Conservation (phyloP, 2,329 filamentous ascomycete genomes). For the Botrytis hyacinthi region DNA sequence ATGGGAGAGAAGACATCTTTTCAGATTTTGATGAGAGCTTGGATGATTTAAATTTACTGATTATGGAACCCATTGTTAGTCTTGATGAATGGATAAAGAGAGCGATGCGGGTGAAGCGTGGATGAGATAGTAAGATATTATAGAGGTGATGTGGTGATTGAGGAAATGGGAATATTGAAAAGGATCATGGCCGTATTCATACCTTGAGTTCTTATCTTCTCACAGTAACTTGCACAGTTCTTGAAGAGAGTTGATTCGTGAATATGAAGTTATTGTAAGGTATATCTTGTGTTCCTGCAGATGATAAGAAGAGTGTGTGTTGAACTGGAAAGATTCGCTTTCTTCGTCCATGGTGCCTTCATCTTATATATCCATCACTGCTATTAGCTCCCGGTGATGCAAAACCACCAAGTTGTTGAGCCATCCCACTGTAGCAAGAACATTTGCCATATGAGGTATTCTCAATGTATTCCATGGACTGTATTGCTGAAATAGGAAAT, state of each 20-base stretch:
- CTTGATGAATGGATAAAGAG: background rate
- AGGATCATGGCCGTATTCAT: constrained; percentile 10
- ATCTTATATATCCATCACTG: constrained; percentile 19
- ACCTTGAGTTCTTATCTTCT: constrained; percentile 26
- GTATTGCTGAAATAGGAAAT: constrained; percentile 21
- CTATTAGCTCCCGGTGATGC: constrained; percentile 16
- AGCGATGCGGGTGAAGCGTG: background rate
- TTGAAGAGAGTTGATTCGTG: background rate
- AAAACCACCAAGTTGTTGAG: constrained; percentile 10
- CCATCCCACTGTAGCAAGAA: constrained; percentile 26
- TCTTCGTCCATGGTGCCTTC: constrained; percentile 21
- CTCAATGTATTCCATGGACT: constrained; percentile 17
- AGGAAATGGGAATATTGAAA: background rate
- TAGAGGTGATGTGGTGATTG: background rate
- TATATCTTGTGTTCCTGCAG: constrained; percentile 20
- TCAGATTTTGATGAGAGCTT: constrained; percentile 16
- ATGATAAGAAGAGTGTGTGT: constrained; percentile 21
- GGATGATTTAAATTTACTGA: constrained; percentile 36
- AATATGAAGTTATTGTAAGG: constrained; percentile 16
- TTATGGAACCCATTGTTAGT: constrained; percentile 37
- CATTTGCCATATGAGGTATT: constrained; percentile 20
- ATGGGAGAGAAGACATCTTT: constrained; percentile 32
- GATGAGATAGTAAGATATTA: background rate
- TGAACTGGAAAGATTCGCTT: constrained; percentile 26
- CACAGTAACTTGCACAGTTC: background rate